Base-by-base conservation (phyloP, 495 filamentous ascomycete species). In the Aspergillus bridgeri region DNA sequence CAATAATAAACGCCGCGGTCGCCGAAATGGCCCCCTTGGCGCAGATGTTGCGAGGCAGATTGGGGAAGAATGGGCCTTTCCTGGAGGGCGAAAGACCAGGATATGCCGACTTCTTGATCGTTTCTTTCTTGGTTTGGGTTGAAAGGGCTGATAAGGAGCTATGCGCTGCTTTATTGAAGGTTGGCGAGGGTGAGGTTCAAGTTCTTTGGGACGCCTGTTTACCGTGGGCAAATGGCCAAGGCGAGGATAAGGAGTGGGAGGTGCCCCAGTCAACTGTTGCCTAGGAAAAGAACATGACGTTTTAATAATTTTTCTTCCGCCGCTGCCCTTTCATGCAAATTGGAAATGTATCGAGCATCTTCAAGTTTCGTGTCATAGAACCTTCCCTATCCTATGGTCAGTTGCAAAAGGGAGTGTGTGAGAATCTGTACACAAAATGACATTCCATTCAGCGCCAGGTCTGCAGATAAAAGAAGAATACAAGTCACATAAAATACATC, bases 61-160 rank as follows among this genome's bases (percentile, higher is more conserved):
- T 15, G 21, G 61, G 61, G 24, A 67, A 64, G 53, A 55, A 56
- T 4, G 65, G 65, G 9, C 61, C 61, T 6, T 67, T 62, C 33
- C 60, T 67, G 23, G 65, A 67, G 38, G 65, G 65, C 11, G 56
- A 60, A 1, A 51, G 43, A 17, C 51, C 59, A 1, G 54, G 61
- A 6, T 67, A 67, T 57, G 65, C 65, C 43, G 65, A 67, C 38
- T 59, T 67, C 18, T 20, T 64, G 20, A 18, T 60, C 21, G 54
- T 60, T 6, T 46, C 54, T 17, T 60, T 45, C 25, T 19, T 67
- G 61, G 52, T 53, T 22, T 67, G 61, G 61, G 24, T 46, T 22
- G 54, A 59, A 50, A 54, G 44, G 21, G 22, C 23, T n/a, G 54
- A 67, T 51, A 51, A 48, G 33, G 53, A 54, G 29, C 6, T 67